phyloP scores from a whole-genome alignment of 2,329 filamentous ascomycete species.

The Sclerotinia spermophila region DNA sequence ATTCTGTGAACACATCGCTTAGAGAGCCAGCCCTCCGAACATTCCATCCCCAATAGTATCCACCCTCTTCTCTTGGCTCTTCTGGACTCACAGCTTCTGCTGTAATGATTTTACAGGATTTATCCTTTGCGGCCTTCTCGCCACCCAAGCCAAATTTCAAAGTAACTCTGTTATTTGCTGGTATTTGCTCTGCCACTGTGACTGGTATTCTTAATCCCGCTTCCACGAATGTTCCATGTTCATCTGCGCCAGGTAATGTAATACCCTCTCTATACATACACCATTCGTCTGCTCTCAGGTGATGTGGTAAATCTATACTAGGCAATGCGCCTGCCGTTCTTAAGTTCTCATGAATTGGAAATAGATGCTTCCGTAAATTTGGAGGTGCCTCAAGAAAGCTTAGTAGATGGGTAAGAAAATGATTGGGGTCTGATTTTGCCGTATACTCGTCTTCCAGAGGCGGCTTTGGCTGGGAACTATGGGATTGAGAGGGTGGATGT shows the following conservation, averaged over 20 bases:
- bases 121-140: constrained; percentile 39
- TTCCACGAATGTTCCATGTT: constrained; percentile 52
- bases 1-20: constrained; percentile 73
- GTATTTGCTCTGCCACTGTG: constrained; percentile 47
- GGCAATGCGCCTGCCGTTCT: constrained; percentile 69
- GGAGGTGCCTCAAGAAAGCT: constrained; percentile 82
- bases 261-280: constrained; percentile 77
- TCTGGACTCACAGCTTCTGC: constrained; percentile 65
- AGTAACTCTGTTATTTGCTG: constrained; percentile 69
- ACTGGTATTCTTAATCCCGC: constrained; percentile 54
- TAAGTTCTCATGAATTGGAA: constrained; percentile 76
- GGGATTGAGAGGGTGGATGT: constrained; percentile 24
- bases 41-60: constrained; percentile 84
- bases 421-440: constrained; percentile 68
- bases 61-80: constrained; percentile 67
- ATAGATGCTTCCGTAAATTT: constrained; percentile 71
- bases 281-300: constrained; percentile 73
- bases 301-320: constrained; percentile 80
- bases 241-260: constrained; percentile 48
- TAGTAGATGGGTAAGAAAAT: constrained; percentile 76
- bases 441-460: constrained; percentile 49
- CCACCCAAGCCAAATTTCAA: constrained; percentile 55
- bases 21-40: constrained; percentile 65
- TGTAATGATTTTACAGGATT: constrained; percentile 26
- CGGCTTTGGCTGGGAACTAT: constrained; percentile 42